Evolutionary conservation across 768 basidiomycete species (phyloP).

Genomic region (Cyathus striatus): DNA sequence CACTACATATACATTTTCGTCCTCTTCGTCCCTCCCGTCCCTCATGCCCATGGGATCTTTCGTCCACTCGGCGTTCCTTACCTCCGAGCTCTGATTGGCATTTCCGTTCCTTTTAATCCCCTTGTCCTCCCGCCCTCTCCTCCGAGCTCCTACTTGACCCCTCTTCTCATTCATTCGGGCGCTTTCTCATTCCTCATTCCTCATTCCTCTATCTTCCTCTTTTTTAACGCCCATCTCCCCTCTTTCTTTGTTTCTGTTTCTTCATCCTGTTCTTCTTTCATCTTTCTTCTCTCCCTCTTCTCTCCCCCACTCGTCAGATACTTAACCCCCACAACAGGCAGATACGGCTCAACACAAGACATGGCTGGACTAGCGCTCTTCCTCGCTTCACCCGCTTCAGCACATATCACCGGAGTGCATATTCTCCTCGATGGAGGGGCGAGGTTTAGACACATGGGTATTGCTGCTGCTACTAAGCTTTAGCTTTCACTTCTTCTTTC

Average conservation of each 20-base stretch:
- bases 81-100: no score
- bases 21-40: conserved; percentile 1
- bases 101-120: no score
- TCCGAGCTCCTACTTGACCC: no score
- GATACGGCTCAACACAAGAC: conserved; percentile 59
- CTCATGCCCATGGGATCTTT: no score
- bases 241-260: no score
- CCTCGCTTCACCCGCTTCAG: conserved; percentile 64
- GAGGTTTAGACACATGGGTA: conserved; percentile 21
- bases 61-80: no score
- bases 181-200: no score
- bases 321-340: conserved; percentile 62
- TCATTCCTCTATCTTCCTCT: no score
- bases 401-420: conserved; percentile 73
- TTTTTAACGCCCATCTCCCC: no score
- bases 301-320: conserved; percentile 48
- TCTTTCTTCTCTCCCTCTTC: conserved; percentile 3
- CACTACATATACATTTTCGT: conserved; percentile 1
- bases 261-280: no score
- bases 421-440: conserved; percentile 69
- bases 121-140: no score
- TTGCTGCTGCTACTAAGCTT: conserved; percentile 27
- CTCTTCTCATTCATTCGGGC: no score
- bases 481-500: conserved; percentile 13
- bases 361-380: conserved; percentile 70